Base-by-base conservation (phyloP, 164 flowering plant genomes). In the Nymphaea thermarum region DNA sequence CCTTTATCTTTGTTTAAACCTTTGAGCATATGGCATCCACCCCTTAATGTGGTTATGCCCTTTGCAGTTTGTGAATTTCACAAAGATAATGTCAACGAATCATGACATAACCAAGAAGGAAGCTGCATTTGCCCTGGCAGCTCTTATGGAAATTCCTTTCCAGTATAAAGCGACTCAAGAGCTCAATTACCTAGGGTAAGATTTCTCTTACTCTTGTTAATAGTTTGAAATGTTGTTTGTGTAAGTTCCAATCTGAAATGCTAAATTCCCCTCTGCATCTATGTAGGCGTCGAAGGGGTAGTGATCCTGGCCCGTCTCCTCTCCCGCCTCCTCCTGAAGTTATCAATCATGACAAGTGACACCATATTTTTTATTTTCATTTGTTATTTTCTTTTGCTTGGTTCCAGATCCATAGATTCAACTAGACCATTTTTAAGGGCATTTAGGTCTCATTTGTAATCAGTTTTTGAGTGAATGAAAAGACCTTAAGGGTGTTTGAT, bases 91-190 rank as follows among this genome's bases (percentile, higher is more conserved):
- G 91, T 84, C 88, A 0, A 88, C 86, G 71, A 81, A 82, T 72
- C 78, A 63, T 25, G 85, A 82, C 14, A 42, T 71, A 36, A 73
- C 84, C 12, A 86, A 84, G 68, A 89, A 83, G 74, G 98, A 92
- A 80, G 57, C 96, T 63, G 87, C 85, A 5, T 89, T 92, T 81
- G 96, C 98, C 16, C 90, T 92, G 47, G 92, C 92, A 43, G 96
- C 96, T 16, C 87, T 92, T 57, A 92, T 92, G 98, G 96, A 92
- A 74, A 87, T 92, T 66, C 98, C 98, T 53, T 71, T 82, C 61
- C 98, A 92, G 71, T 92, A 84, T 74, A 84, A 76, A 79, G 91
- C 92, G 51, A 83, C 92, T 60, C 84, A 73, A 66, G 69, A 62
- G 42, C 82, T 82, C n/a, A 79, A 71, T 65, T 64, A 68, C 42